Percentiles rank a stretch among this genome's conserved stretches.
Conservation (phyloP, 371 early-diverging fungal genomes). For the Syncephalastrum racemosum region DNA sequence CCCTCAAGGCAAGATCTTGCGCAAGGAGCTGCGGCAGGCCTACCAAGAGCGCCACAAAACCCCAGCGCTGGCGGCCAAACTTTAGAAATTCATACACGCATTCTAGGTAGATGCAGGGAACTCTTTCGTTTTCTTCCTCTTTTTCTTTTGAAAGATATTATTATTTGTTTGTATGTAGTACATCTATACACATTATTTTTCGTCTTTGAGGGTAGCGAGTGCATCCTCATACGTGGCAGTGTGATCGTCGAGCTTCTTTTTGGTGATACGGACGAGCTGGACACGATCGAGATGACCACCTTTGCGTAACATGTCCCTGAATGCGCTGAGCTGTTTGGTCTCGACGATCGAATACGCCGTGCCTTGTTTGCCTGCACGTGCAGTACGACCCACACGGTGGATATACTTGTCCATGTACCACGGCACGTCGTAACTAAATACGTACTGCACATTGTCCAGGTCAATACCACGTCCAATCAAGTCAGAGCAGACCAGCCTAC, state of each 20-base stretch:
- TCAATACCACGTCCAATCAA: slow-evolving; percentile 96
- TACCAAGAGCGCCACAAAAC: slow-evolving; percentile 5
- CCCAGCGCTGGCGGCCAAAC: too few species aligned
- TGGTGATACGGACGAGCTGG: slow-evolving; percentile 43
- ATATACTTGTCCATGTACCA: slow-evolving; percentile 88
- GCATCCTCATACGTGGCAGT: too few species aligned
- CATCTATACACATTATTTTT: too few species aligned
- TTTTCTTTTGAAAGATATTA: too few species aligned
- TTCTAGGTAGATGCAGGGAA: too few species aligned
- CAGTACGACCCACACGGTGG: slow-evolving; percentile 98
- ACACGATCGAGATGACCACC: slow-evolving; percentile 67
- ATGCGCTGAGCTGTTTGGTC: slow-evolving; percentile 72
- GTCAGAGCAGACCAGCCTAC: slow-evolving; percentile 88
- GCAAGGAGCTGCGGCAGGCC: slow-evolving; percentile 42
- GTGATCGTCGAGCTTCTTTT: slow-evolving; percentile 22
- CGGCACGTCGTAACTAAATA: slow-evolving; percentile 96
- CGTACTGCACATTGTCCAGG: slow-evolving; percentile 76
- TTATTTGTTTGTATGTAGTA: too few species aligned
- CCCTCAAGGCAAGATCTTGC: slow-evolving; percentile 79
- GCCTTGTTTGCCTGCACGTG: slow-evolving; percentile 93
- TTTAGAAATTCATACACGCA: too few species aligned
- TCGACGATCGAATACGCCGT: slow-evolving; percentile 87
- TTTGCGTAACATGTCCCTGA: slow-evolving; percentile 74
- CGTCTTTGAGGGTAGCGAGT: too few species aligned
- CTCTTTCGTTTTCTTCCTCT: too few species aligned